Conservation (phyloP, 2,329 filamentous ascomycete species). For the Ophiostoma pallidulum region DNA sequence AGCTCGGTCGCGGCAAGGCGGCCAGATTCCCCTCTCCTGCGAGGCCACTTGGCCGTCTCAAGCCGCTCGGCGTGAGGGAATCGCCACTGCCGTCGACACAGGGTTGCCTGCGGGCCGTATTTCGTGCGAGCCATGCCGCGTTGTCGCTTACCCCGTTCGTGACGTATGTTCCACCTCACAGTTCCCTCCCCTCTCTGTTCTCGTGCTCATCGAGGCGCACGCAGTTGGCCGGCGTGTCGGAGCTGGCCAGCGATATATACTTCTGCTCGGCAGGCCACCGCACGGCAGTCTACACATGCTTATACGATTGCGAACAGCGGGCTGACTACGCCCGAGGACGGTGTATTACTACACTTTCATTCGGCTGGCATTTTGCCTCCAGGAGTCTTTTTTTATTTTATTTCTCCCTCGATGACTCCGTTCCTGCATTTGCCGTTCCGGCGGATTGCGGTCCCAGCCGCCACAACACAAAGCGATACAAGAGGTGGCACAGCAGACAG, state of each 20-base stretch:
- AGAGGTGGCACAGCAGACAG: background rate
- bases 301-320: no score
- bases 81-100: background rate
- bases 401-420: background rate
- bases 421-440: constrained; percentile 7
- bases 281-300: no score
- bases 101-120: background rate
- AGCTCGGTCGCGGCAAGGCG: background rate
- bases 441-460: constrained; percentile 1
- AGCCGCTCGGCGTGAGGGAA: background rate
- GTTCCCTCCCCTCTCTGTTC: background rate
- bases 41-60: constrained; percentile 1
- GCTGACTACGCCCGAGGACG: no score
- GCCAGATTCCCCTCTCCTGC: background rate
- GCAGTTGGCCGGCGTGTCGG: no score
- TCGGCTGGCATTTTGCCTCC: no score
- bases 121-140: background rate
- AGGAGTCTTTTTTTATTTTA: background rate
- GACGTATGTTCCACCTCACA: no score
- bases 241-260: no score
- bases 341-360: no score
- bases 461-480: constrained; percentile 1
- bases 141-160: no score
- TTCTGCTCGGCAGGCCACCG: no score
- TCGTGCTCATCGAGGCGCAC: no score